Evolutionary conservation across 208 protist genomes (phyloP).

Genomic region (Angomonas ambiguus): DNA sequence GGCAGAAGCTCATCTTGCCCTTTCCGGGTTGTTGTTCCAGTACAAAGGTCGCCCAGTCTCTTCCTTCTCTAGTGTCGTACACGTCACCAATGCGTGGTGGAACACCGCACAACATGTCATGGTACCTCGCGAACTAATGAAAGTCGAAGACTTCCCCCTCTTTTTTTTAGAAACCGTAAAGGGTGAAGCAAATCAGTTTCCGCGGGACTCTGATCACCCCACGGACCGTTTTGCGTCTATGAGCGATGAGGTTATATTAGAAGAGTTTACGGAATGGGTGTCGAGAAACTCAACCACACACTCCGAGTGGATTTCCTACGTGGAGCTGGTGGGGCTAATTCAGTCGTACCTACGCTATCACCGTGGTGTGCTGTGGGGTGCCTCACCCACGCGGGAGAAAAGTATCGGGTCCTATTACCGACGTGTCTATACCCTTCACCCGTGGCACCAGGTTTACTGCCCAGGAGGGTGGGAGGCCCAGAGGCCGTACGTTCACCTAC

Average conservation of each 20-base stretch:
- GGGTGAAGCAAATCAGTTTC: neutral
- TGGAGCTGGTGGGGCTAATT: conserved; percentile 42
- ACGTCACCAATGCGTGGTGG: neutral
- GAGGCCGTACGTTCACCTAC: conserved; percentile 75
- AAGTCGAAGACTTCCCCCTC: conserved; percentile 10
- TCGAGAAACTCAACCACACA: neutral
- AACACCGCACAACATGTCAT: neutral
- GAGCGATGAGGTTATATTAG: neutral
- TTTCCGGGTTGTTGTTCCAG: neutral
- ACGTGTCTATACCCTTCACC: conserved; percentile 49
- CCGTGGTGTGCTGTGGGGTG: conserved; percentile 75
- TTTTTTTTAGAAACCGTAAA: neutral
- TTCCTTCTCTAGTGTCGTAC: neutral
- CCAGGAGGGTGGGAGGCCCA: conserved; percentile 49
- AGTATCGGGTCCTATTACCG: conserved; percentile 27
- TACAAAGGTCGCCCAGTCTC: neutral
- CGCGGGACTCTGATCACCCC: neutral
- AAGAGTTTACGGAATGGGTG: neutral
- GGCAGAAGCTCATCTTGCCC: neutral
- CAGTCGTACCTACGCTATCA: conserved; percentile 72
- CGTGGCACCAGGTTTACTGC: conserved; percentile 66
- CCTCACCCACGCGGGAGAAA: neutral
- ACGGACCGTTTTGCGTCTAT: conserved; percentile 7
- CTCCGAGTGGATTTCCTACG: conserved; percentile 33
- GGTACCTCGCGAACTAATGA: conserved; percentile 6